These are phyloP conservation scores for Sphagnum magellanicum DNA, from an alignment of 228 moss, liverwort and hornwort species.

Conservation along the genomic window DNA sequence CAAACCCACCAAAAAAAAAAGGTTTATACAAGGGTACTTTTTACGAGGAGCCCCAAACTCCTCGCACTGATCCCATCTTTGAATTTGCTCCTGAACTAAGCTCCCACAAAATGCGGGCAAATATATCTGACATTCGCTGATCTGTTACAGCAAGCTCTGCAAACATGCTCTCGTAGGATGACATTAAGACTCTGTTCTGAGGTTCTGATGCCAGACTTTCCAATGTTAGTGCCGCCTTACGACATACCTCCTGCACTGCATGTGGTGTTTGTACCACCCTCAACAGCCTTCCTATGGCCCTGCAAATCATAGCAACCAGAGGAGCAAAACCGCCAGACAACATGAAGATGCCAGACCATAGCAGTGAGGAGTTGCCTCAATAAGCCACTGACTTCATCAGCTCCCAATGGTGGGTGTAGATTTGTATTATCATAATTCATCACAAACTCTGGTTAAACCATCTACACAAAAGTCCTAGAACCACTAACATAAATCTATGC, in stretches of 20 bases:
- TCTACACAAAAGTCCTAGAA: no score
- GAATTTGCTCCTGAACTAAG: constrained; percentile 87
- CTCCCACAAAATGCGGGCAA: constrained; percentile 91
- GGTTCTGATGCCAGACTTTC: constrained; percentile 93
- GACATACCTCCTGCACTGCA: constrained; percentile 57
- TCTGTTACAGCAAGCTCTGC: constrained; percentile 81
- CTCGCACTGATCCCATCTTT: constrained; percentile 70
- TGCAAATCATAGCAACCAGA: constrained; percentile 10
- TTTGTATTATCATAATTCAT: no score
- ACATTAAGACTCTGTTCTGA: constrained; percentile 75
- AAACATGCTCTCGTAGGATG: constrained; percentile 67
- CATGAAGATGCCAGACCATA: no score
- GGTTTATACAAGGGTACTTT: no score
- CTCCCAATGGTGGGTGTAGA: no score
- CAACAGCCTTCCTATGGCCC: constrained; percentile 75
- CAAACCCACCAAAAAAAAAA: not conserved
- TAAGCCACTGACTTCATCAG: no score
- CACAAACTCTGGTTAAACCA: no score
- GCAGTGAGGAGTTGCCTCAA: no score
- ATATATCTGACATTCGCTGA: constrained; percentile 76
- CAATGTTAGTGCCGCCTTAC: constrained; percentile 80
- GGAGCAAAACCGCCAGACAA: not conserved
- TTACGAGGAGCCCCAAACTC: constrained; percentile 86
- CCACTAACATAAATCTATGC: no score
- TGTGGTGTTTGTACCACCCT: constrained; percentile 70